These are phyloP conservation scores for Populus hybrid DNA, from an alignment of 441 rosid species.

Conservation along the genomic window DNA sequence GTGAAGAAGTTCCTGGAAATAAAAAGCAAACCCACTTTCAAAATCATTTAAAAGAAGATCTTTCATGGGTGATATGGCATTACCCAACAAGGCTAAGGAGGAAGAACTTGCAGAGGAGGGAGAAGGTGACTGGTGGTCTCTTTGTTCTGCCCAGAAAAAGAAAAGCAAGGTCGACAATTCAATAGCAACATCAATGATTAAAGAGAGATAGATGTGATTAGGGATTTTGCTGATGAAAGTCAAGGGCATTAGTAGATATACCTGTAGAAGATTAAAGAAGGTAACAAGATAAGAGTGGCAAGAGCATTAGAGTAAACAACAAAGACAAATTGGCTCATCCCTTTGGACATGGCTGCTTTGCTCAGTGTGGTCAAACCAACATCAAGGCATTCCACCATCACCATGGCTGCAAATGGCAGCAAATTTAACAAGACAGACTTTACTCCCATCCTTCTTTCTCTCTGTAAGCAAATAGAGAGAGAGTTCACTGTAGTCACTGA, in stretches of 20 bases:
- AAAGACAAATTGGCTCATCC: conserved; percentile 37
- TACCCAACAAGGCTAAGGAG: conserved; percentile 50
- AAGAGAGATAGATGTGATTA: neutral
- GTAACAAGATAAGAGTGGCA: conserved; percentile 33
- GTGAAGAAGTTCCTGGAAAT: neutral
- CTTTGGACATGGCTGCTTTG: conserved; percentile 43
- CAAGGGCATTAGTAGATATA: neutral
- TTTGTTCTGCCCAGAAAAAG: conserved; percentile 25
- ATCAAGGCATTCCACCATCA: conserved; percentile 24
- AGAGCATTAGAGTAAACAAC: conserved; percentile 39
- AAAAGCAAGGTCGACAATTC: neutral
- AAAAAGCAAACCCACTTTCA: conserved; percentile 5
- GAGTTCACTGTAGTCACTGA: no score
- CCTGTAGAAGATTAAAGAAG: conserved; percentile 32
- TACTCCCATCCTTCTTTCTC: conserved; percentile 18
- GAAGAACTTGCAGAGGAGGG: conserved; percentile 49
- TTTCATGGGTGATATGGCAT: neutral
- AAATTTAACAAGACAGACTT: conserved; percentile 7
- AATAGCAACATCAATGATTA: neutral
- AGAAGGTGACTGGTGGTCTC: conserved; percentile 35
- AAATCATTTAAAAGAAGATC: neutral
- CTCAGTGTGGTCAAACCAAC: conserved; percentile 34
- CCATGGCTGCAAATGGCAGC: conserved; percentile 37
- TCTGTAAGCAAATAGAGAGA: no score
- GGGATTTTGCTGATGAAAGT: conserved; percentile 4